These are phyloP conservation scores for Vachellia pachyceras DNA, from an alignment of 306 rosid genomes.

Conservation along the genomic window DNA sequence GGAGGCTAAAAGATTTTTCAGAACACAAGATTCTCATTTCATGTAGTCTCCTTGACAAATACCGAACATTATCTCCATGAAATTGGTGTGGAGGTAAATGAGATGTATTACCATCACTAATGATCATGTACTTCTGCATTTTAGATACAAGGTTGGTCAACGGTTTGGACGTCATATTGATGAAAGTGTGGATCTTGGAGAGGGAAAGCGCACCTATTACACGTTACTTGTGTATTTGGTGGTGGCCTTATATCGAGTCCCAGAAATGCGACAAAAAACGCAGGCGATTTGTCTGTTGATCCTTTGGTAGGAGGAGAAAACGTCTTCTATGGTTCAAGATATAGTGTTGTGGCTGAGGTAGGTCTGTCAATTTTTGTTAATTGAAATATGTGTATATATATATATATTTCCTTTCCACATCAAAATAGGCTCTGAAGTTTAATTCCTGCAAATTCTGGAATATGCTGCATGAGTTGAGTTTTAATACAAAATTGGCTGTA, in stretches of 20 bases:
- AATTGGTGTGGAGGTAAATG: conserved; percentile 17
- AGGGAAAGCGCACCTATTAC: conserved; percentile 76
- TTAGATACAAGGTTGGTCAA: conserved; percentile 87
- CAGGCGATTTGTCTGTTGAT: conserved; percentile 51
- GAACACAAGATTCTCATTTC: conserved; percentile 8
- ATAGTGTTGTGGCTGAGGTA: conserved; percentile 81
- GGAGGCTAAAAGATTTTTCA: not conserved
- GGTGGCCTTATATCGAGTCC: conserved; percentile 68
- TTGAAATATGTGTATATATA: not conserved
- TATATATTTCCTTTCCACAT: conserved; percentile 9
- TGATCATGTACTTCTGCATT: conserved; percentile 28
- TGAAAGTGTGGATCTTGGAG: conserved; percentile 79
- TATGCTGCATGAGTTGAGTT: conserved; percentile 38
- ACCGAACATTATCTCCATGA: conserved; percentile 7
- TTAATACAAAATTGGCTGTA: conserved; percentile 33
- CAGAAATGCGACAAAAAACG: conserved; percentile 49
- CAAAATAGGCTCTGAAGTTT: not conserved
- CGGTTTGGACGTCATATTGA: conserved; percentile 93
- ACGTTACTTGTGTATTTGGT: conserved; percentile 81
- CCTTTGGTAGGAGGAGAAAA: conserved; percentile 92
- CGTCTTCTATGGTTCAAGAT: conserved; percentile 85
- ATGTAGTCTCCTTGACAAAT: conserved; percentile 18
- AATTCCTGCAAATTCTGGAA: conserved; percentile 19
- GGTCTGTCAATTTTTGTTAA: conserved; percentile 2
- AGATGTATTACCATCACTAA: conserved; percentile 28